Evolutionary conservation across 2,329 filamentous ascomycete species (phyloP).

Genomic region (Penicillium sp.): DNA sequence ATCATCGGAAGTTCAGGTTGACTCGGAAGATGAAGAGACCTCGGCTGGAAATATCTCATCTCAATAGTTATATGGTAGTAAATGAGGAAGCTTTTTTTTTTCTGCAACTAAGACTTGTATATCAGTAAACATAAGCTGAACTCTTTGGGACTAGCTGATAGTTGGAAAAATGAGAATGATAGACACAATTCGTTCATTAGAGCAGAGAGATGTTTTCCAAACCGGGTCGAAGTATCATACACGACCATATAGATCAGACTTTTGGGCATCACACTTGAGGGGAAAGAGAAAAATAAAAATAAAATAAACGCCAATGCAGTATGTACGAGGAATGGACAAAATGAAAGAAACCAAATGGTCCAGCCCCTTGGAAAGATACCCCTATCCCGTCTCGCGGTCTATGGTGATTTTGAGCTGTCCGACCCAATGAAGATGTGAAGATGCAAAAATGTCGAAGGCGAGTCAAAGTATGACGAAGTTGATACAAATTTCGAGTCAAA

Average conservation of each 20-base stretch:
- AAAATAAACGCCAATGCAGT: slow-evolving; percentile 18
- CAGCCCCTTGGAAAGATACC: slow-evolving; percentile 14
- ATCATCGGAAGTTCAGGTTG: no score
- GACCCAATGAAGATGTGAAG: not conserved
- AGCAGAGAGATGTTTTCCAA: slow-evolving; percentile 15
- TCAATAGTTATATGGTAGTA: no score
- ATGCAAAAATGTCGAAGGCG: not conserved
- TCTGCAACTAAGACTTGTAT: no score
- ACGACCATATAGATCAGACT: slow-evolving; percentile 15
- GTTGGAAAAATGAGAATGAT: not conserved
- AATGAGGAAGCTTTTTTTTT: no score
- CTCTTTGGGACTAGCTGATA: no score
- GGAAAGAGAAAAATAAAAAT: slow-evolving; percentile 2
- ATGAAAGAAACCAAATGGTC: slow-evolving; percentile 7
- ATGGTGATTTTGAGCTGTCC: not conserved
- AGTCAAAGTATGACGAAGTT: not conserved
- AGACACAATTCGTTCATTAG: slow-evolving; percentile 14
- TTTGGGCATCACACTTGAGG: slow-evolving; percentile 11
- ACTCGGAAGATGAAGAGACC: no score
- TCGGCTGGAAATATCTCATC: no score
- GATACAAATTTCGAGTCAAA: not conserved
- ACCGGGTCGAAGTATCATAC: slow-evolving; percentile 20
- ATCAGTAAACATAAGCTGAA: no score
- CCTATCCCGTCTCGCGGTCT: slow-evolving; percentile 3
- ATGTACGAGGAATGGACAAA: slow-evolving; percentile 12